These are phyloP conservation scores for Solanum infundibuliforme DNA, from an alignment of 257 asterid genomes.

Conservation along the genomic window DNA sequence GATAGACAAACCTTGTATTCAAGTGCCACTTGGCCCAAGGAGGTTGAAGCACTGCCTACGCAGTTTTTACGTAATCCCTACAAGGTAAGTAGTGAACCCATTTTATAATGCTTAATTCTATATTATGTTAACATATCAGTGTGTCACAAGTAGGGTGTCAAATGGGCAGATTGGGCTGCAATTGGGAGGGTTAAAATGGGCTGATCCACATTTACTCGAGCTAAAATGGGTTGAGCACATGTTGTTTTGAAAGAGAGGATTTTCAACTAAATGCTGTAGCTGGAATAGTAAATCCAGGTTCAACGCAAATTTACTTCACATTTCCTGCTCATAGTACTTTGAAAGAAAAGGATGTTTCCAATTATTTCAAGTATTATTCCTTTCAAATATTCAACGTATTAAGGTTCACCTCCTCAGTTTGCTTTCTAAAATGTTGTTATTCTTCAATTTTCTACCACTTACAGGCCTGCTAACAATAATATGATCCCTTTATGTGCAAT, in stretches of 20 bases:
- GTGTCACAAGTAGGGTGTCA: no score
- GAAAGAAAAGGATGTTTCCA: slow-evolving; percentile 53
- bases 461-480: slow-evolving; percentile 29
- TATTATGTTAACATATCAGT: no score
- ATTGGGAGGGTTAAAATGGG: no score
- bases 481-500: neutral
- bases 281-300: slow-evolving; percentile 28
- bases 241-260: slow-evolving; percentile 26
- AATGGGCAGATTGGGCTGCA: no score
- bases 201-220: no score
- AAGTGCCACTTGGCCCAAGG: no score
- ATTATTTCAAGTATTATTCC: slow-evolving; percentile 32
- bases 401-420: neutral
- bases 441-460: slow-evolving; percentile 12
- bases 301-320: slow-evolving; percentile 58
- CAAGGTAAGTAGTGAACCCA: no score
- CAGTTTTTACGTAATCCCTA: no score
- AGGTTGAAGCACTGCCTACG: no score
- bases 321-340: no score
- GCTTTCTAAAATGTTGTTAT: neutral
- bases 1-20: no score
- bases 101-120: no score
- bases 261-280: slow-evolving; percentile 23
- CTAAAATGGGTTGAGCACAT: slow-evolving; percentile 10
- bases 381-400: neutral